Evolutionary conservation across 2,329 filamentous ascomycete genomes (phyloP), one percentile per base, ranked within the genome.

Genomic region (Colletotrichum sp.): DNA sequence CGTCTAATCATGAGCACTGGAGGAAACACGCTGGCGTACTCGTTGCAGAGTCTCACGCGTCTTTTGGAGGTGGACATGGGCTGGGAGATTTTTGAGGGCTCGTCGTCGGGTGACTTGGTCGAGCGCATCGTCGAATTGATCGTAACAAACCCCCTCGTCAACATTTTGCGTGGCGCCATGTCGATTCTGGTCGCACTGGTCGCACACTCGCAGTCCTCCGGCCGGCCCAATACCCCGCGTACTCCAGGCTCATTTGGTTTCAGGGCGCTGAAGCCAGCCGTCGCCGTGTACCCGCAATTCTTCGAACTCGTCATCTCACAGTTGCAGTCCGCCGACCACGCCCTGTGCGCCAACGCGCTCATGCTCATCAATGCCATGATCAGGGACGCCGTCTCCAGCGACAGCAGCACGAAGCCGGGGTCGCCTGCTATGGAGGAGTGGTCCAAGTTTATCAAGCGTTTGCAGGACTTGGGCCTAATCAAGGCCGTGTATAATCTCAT

Each of bases 11-110:
- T 98, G 89, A 91, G 92, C 78, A 93, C 96, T 34, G 94, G 92
- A 73, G 97, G 97, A 74, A 99, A 99, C 85, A 98, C 97, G 2
- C 89, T 99, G 82, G 97, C 97, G 76, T 99, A 99, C 86, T 95
- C 96, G 77, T 89, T 99, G 76, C 96, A 98, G 79, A 97, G 95
- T 80, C 90, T 98, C 80, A 95, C 93, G 73, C 92, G 96, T 72
- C 87, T 99, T 76, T 89, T 99, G 77, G 97, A 99, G 86, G 94
- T 98, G 52, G 97, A 98, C 86, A 98, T 98, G 91, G 97, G 97
- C 75, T 99, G 97, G 97, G 96, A 98, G 78, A 92, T 94, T 76
- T 94, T 96, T 80, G 93, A 94, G 80, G 88, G 89, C 3, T 85
- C 89, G 22, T 87, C 88, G 8, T 87, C 91, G 18, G 89, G 92